phyloP scores from a whole-genome alignment of 2,329 filamentous ascomycete genomes.

The Talaromyces pinophilus region DNA sequence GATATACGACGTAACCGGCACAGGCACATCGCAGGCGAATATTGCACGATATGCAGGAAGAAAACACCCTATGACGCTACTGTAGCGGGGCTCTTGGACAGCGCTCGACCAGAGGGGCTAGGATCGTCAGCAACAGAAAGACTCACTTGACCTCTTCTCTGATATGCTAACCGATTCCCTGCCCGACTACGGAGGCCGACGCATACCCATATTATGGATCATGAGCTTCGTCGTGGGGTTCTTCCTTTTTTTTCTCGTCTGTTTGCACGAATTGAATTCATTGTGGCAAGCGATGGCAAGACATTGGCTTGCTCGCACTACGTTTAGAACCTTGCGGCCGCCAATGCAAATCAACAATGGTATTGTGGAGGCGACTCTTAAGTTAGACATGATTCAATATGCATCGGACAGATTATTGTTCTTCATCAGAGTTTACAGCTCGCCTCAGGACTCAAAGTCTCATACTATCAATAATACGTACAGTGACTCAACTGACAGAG shows the following conservation, averaged over 20 bases:
- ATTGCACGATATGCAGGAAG: constrained; percentile 8
- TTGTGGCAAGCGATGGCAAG: constrained; percentile 8
- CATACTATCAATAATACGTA: neutral
- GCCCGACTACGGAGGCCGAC: constrained; percentile 12
- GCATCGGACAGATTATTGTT: neutral
- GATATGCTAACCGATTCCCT: neutral
- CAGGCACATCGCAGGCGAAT: constrained; percentile 4
- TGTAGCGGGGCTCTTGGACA: constrained; percentile 20
- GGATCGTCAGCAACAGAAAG: constrained; percentile 17
- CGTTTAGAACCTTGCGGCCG: neutral
- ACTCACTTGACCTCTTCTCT: constrained; percentile 8
- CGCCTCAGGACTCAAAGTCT: neutral
- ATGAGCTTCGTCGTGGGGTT: constrained; percentile 7
- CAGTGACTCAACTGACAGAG: neutral
- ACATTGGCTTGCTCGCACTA: neutral
- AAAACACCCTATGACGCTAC: constrained; percentile 20
- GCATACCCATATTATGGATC: constrained; percentile 9
- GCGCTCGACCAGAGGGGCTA: constrained; percentile 12
- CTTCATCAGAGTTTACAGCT: neutral
- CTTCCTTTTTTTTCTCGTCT: neutral
- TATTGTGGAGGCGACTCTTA: neutral
- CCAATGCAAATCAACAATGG: neutral
- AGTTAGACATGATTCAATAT: neutral
- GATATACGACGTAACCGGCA: neutral
- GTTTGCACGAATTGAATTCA: neutral